A percentile compares a stretch with the other conserved stretches of the same genome.
Conservation (phyloP, 192 early-diverging fungal genomes). For the Coemansia sp. region DNA sequence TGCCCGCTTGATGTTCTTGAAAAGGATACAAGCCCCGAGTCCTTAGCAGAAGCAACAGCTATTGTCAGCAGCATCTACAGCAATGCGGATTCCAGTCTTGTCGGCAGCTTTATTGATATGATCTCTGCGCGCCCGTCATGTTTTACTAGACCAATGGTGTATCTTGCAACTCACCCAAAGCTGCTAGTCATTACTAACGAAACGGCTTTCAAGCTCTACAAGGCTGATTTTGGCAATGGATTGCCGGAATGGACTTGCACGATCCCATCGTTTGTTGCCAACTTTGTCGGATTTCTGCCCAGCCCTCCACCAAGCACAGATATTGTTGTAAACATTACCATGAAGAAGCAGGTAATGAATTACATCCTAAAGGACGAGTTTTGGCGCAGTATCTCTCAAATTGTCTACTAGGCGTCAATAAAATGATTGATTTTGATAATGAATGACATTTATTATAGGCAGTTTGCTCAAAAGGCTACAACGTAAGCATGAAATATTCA, state of each 20-base stretch:
- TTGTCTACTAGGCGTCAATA: slow-evolving; percentile 9
- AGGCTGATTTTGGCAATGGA: slow-evolving; percentile 41
- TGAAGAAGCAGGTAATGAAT: slow-evolving; percentile 34
- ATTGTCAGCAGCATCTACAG: slow-evolving; percentile 17
- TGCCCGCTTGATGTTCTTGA: slow-evolving; percentile 32
- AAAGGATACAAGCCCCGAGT: slow-evolving; percentile 9
- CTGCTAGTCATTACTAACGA: slow-evolving; percentile 37
- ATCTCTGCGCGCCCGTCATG: slow-evolving; percentile 19
- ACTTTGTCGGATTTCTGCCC: slow-evolving; percentile 49
- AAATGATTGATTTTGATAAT: neutral
- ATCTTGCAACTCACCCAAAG: slow-evolving; percentile 23
- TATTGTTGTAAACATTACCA: slow-evolving; percentile 39
- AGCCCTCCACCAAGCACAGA: slow-evolving; percentile 37
- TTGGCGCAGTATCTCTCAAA: slow-evolving; percentile 36
- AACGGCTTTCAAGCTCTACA: slow-evolving; percentile 38
- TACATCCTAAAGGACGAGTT: slow-evolving; percentile 27
- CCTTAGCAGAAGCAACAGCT: slow-evolving; percentile 14
- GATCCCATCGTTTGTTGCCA: slow-evolving; percentile 41
- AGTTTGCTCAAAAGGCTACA: neutral
- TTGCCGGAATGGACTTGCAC: slow-evolving; percentile 44
- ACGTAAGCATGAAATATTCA: no score
- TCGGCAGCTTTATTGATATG: slow-evolving; percentile 44
- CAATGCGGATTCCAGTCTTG: slow-evolving; percentile 26
- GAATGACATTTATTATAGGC: neutral
- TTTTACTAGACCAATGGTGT: slow-evolving; percentile 45